Conservation (phyloP, 768 basidiomycete species). For the Boletus vinaceobasis region DNA sequence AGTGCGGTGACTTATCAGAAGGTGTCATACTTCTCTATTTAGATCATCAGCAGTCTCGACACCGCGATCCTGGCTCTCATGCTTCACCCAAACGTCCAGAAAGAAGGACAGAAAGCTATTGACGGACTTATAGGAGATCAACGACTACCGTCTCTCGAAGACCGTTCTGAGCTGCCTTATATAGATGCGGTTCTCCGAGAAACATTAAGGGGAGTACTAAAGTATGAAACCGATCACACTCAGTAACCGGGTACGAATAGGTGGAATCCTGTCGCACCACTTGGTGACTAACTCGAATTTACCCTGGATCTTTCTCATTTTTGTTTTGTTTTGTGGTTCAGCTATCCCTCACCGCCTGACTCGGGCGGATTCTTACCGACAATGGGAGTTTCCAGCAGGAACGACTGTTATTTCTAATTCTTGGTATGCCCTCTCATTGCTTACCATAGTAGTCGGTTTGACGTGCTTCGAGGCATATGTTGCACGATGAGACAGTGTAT, state of each 20-base stretch:
- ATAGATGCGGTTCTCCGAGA: conserved; percentile 2
- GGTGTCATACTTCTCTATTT: not conserved
- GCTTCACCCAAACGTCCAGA: conserved; percentile 2
- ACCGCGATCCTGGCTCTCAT: conserved; percentile 3
- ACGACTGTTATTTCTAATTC: not conserved
- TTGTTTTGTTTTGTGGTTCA: not conserved
- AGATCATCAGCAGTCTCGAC: not conserved
- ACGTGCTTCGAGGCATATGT: conserved; percentile 4
- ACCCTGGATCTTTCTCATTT: not conserved
- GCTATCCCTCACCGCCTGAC: conserved; percentile 3
- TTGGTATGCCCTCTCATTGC: not conserved
- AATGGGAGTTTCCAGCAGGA: conserved; percentile 1
- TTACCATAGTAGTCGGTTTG: not conserved
- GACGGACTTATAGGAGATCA: not conserved
- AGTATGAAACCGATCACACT: not conserved
- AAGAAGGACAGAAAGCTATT: not conserved
- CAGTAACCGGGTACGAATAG: not conserved
- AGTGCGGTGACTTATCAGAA: not conserved
- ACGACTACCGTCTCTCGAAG: not conserved
- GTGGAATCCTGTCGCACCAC: conserved; percentile 9
- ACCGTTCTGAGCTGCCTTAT: not conserved
- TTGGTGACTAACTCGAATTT: not conserved
- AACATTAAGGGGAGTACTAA: not conserved
- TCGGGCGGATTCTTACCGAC: not conserved
- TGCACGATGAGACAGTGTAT: not conserved